Evolutionary conservation across 2,329 filamentous ascomycete genomes (phyloP), one percentile per base, ranked within the genome.

Genomic region (Lasiodiplodia gonubiensis): DNA sequence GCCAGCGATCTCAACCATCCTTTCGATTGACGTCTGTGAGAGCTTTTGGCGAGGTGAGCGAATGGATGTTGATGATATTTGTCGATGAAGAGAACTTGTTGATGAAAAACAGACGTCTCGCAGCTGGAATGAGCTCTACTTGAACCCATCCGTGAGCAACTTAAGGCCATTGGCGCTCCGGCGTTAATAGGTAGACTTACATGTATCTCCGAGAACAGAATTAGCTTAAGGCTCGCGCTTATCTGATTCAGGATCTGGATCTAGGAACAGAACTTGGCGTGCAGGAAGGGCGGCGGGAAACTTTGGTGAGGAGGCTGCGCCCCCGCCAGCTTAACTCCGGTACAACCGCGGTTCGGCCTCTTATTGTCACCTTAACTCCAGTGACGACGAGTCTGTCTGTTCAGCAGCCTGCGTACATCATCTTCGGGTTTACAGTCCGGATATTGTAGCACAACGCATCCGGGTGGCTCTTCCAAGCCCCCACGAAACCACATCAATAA

Each of bases 1-100:
- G 66, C 74, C 75, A 25, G 72, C 67, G 59, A 81, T 70, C 61
- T 77, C 69, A 64, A 74, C 74, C 78, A 80, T 72, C 10, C 8
- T 78, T 42, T 42, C 69, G 37, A n/a, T n/a, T n/a, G 23, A 10
- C 18, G 23, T 18, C 37, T 59, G 3, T 11, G n/a, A 46, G n/a
- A 18, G 33, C 12, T 39, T 23, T 39, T 6, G 42, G 16, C 23
- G 18, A 39, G 37, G 55, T 30, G 7, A 27, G 39, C 39, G 30
- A 23, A 11, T 23, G 42, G 23, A 33, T 12, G 39, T 52, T 30
- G 57, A 57, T 55, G 57, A 59, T 25, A 12, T 8, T 33, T 18
- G 23, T 3, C 21, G 42, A 21, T 12, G 6, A 14, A 12, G 23
- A 27, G 54, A 25, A 27, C 30, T 33, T 42, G 54, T 30, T 16